A percentile compares a stretch with the other conserved stretches of the same genome.
Conservation (phyloP, 352 stramenopile species). For the Phytopythium oedochilum region DNA sequence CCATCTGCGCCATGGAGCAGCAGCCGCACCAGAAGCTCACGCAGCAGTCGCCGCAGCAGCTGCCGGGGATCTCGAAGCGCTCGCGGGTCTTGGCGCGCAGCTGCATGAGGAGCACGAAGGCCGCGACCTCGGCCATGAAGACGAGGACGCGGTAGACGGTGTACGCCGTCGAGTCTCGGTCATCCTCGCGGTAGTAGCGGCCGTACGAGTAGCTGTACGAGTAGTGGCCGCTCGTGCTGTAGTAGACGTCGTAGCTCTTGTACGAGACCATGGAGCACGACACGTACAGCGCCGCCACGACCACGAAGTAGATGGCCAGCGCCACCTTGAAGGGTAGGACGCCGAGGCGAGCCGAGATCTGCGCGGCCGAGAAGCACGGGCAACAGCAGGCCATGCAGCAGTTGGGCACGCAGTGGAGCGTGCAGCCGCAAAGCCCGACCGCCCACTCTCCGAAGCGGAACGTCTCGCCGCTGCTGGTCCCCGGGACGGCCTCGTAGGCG, state of each 20-base stretch:
- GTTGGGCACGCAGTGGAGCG: constrained; percentile 36
- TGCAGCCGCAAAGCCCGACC: constrained; percentile 21
- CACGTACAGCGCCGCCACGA: constrained; percentile 15
- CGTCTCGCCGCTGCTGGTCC: neutral
- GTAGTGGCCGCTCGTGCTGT: constrained; percentile 10
- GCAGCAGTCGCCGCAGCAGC: constrained; percentile 22
- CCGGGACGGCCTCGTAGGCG: neutral
- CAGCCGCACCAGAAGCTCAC: constrained; percentile 25
- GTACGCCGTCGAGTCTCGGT: constrained; percentile 14
- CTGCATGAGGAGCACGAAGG: constrained; percentile 16
- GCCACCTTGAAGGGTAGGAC: constrained; percentile 20
- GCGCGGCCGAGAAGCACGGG: constrained; percentile 32
- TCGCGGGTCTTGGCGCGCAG: constrained; percentile 20
- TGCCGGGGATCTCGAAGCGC: constrained; percentile 38
- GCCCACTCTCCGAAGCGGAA: constrained; percentile 3
- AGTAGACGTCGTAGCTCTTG: too few relatives aligned
- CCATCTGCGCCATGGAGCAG: constrained; percentile 43
- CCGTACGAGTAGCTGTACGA: neutral
- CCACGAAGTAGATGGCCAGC: constrained; percentile 18
- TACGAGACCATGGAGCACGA: too few relatives aligned
- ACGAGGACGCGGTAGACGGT: constrained; percentile 15
- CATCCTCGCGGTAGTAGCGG: constrained; percentile 13
- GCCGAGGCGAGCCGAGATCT: constrained; percentile 28
- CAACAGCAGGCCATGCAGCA: constrained; percentile 39
- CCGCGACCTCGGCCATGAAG: neutral